A percentile compares a stretch with the other conserved stretches of the same genome.
Conservation (phyloP, 192 early-diverging fungal genomes). For the Diversispora epigaea region DNA sequence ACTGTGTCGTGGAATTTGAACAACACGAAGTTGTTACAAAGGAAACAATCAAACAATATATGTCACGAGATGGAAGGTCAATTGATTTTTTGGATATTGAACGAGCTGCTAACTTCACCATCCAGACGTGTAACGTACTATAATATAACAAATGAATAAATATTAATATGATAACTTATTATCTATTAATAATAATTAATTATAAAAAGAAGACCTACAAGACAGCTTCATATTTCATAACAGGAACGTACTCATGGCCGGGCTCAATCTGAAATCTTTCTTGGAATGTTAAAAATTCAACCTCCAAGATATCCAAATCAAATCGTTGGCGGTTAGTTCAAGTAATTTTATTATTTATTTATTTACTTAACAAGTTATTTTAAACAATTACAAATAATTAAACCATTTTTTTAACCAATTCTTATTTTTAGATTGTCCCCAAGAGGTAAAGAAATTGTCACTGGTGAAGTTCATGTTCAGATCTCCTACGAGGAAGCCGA, state of each 20-base stretch:
- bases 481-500: conserved; percentile 39
- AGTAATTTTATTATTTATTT: no score
- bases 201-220: no score
- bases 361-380: no score
- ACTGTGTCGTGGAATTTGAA: conserved; percentile 29
- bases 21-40: conserved; percentile 23
- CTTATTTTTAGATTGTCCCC: conserved; percentile 20
- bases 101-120: no score
- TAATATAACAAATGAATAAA: no score
- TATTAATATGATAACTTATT: no score
- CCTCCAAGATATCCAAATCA: conserved; percentile 45
- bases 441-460: conserved; percentile 32
- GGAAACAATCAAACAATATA: conserved; percentile 22
- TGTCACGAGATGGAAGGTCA: conserved; percentile 4
- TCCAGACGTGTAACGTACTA: no score
- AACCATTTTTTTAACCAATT: background rate
- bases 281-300: conserved; percentile 46
- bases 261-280: conserved; percentile 38
- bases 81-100: conserved; percentile 28
- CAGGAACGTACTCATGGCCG: conserved; percentile 32
- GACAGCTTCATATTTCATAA: no score
- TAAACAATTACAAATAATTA: background rate
- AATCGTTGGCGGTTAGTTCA: conserved; percentile 48
- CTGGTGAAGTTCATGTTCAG: conserved; percentile 51
- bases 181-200: no score